phyloP scores from a whole-genome alignment of 768 basidiomycete species.

The Dictyophora rubrovolvata region DNA sequence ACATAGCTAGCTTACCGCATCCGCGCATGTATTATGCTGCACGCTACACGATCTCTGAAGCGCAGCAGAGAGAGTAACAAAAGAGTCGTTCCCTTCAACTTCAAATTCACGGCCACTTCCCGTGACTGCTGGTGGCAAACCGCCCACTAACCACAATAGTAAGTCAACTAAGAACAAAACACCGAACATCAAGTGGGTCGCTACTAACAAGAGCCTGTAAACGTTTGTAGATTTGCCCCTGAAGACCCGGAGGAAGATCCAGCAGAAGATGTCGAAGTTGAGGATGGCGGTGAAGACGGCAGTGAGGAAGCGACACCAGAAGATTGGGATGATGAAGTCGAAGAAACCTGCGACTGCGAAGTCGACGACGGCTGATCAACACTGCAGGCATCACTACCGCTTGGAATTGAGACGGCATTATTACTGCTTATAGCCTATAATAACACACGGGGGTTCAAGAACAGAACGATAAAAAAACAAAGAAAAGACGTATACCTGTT shows the following conservation, averaged over 20 bases:
- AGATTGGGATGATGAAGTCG: neutral
- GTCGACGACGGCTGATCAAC: constrained; percentile 10
- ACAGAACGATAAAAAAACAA: neutral
- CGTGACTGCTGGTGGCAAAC: constrained; percentile 34
- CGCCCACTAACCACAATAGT: constrained; percentile 19
- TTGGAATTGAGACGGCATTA: neutral
- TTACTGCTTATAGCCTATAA: neutral
- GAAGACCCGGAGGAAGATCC: neutral
- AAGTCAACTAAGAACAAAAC: neutral
- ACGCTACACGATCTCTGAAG: constrained; percentile 49
- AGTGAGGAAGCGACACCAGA: constrained; percentile 5
- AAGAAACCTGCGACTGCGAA: constrained; percentile 7
- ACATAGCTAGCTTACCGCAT: constrained; percentile 32
- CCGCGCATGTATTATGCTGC: constrained; percentile 46
- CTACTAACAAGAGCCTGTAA: constrained; percentile 37
- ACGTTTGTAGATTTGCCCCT: constrained; percentile 37
- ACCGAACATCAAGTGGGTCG: neutral
- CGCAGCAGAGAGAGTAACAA: constrained; percentile 39
- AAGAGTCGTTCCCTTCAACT: constrained; percentile 30
- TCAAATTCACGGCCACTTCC: constrained; percentile 38
- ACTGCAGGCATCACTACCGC: neutral
- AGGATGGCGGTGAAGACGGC: constrained; percentile 15
- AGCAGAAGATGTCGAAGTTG: constrained; percentile 5
- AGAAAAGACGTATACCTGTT: constrained; percentile 23
- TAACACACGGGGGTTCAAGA: neutral